These are phyloP conservation scores for Leishmania lainsoni DNA, from an alignment of 208 protist species.

Conservation along the genomic window DNA sequence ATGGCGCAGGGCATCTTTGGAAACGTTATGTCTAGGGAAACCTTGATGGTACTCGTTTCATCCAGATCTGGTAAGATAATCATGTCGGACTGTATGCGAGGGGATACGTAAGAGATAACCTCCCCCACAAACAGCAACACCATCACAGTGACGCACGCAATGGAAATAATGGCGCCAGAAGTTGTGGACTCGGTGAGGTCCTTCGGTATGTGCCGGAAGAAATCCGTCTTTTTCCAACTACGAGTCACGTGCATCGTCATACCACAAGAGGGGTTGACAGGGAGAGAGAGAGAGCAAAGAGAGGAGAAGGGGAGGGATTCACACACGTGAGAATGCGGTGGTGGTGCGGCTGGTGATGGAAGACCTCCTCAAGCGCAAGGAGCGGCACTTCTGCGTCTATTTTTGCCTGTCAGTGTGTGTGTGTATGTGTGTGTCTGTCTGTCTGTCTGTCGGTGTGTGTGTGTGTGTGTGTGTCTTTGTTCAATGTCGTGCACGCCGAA, in stretches of 20 bases:
- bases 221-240: constrained; percentile 43
- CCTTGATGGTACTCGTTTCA: constrained; percentile 33
- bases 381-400: no score
- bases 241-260: constrained; percentile 12
- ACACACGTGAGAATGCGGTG: neutral
- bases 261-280: neutral
- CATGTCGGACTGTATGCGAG: constrained; percentile 49
- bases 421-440: no score
- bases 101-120: constrained; percentile 42
- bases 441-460: no score
- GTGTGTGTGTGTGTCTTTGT: no score
- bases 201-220: constrained; percentile 53
- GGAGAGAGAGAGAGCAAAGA: neutral
- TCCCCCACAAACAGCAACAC: constrained; percentile 48
- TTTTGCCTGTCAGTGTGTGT: no score
- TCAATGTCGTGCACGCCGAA: no score
- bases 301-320: neutral
- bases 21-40: constrained; percentile 45
- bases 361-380: no score
- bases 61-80: constrained; percentile 33
- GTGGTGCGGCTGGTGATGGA: no score
- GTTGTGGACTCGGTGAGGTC: constrained; percentile 59
- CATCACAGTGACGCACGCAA: constrained; percentile 45
- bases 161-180: constrained; percentile 54
- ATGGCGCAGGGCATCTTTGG: constrained; percentile 45